Conservation (phyloP, 257 asterid species). For the Misopates orontium region DNA sequence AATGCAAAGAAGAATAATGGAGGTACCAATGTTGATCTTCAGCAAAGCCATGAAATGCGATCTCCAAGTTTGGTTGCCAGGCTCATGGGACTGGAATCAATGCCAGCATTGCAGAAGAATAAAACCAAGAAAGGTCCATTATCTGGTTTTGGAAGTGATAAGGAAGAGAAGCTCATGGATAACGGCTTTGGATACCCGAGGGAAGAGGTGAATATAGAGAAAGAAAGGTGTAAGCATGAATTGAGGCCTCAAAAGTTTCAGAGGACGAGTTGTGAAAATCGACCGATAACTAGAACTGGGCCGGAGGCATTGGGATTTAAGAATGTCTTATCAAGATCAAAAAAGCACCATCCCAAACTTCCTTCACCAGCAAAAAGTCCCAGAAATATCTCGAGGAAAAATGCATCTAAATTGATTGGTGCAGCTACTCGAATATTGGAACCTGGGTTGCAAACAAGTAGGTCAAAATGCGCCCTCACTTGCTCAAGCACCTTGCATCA, state of each 20-base stretch:
- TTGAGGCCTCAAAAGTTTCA: constrained; percentile 86
- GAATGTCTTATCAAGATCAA: constrained; percentile 59
- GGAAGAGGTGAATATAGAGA: constrained; percentile 43
- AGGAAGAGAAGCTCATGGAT: constrained; percentile 30
- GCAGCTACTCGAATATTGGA: constrained; percentile 86
- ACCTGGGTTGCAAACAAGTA: constrained; percentile 71
- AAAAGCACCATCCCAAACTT: constrained; percentile 63
- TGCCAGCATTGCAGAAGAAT: constrained; percentile 61
- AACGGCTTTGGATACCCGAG: constrained; percentile 13
- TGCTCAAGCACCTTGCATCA: constrained; percentile 33
- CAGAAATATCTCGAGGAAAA: constrained; percentile 53
- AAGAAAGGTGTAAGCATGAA: constrained; percentile 54
- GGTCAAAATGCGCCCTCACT: constrained; percentile 59
- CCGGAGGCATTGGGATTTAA: constrained; percentile 62
- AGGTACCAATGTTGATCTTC: constrained; percentile 32
- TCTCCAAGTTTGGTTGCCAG: constrained; percentile 85
- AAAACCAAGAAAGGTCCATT: constrained; percentile 43
- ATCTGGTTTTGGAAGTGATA: constrained; percentile 31
- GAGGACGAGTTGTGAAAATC: constrained; percentile 63
- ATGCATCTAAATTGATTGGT: constrained; percentile 68
- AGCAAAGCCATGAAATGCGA: constrained; percentile 50
- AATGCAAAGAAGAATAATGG: constrained; percentile 40
- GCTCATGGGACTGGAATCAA: constrained; percentile 95
- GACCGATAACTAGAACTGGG: constrained; percentile 52
- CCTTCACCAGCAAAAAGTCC: constrained; percentile 77